Conservation (phyloP, 78 protist genomes). For the Cavenderia fasciculata region DNA sequence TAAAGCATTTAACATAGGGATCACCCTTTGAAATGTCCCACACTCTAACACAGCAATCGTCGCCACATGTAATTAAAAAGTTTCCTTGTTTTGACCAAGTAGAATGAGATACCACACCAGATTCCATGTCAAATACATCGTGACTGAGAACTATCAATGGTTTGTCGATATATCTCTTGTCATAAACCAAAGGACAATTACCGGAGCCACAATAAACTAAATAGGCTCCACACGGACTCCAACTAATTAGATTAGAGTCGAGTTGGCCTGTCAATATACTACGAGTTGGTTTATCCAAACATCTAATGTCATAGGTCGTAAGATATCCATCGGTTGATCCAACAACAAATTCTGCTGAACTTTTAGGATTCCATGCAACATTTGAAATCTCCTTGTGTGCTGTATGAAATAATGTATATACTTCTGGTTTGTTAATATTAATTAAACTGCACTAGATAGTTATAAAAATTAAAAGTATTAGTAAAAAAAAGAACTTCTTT, state of each 20-base stretch:
- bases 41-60: slow-evolving; percentile 4
- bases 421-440: slow-evolving; percentile 1
- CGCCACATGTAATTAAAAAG: slow-evolving; percentile 1
- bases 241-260: neutral
- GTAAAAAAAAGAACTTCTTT: neutral
- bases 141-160: neutral
- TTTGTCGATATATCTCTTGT: neutral
- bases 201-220: neutral
- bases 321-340: neutral
- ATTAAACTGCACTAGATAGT: neutral
- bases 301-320: neutral
- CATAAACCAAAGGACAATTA: neutral
- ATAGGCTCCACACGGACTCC: slow-evolving; percentile 6
- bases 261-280: neutral
- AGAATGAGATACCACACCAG: neutral
- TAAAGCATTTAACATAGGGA: neutral
- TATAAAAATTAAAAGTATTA: neutral
- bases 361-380: neutral
- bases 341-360: neutral
- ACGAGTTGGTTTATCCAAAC: neutral
- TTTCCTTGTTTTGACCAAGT: neutral
- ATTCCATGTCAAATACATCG: neutral
- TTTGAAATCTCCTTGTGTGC: neutral
- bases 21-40: slow-evolving; percentile 18
- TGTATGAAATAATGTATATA: neutral